These are phyloP conservation scores for Spinacia oleracea DNA, from an alignment of 179 eudicot genomes.

Conservation along the genomic window DNA sequence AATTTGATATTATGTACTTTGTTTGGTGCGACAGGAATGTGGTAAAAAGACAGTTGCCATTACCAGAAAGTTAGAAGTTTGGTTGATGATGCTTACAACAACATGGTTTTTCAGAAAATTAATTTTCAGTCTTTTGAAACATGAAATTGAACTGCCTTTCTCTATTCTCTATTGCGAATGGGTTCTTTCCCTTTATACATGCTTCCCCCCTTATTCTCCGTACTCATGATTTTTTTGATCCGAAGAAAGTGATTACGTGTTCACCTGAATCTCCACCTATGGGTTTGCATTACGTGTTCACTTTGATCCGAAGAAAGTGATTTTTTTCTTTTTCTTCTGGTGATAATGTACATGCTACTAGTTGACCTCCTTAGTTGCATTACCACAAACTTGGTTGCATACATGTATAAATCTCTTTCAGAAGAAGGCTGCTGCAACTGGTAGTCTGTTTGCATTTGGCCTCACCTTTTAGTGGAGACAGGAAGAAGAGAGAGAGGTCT, in stretches of 20 bases:
- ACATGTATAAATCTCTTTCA: neutral
- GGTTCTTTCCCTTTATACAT: neutral
- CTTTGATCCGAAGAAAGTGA: neutral
- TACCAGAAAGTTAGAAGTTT: too few relatives aligned
- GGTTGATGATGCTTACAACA: neutral
- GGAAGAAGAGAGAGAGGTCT: neutral
- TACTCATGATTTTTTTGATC: neutral
- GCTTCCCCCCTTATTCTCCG: neutral
- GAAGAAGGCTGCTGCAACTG: neutral
- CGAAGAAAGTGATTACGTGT: neutral
- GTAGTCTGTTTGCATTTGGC: neutral
- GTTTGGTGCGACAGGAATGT: too few relatives aligned
- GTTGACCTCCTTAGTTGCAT: neutral
- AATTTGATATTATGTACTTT: too few relatives aligned
- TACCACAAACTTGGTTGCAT: neutral
- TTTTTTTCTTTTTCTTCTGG: neutral
- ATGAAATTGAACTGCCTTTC: neutral
- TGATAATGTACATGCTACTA: neutral
- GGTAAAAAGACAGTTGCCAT: too few relatives aligned
- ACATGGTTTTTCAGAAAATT: neutral
- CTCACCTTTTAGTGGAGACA: neutral
- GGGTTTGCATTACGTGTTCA: neutral
- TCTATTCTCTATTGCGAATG: neutral
- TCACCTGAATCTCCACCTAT: too few relatives aligned
- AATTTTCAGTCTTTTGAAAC: neutral